phyloP scores from a whole-genome alignment of 176 grass and related monocot species.

The Oryza rufipogon region DNA sequence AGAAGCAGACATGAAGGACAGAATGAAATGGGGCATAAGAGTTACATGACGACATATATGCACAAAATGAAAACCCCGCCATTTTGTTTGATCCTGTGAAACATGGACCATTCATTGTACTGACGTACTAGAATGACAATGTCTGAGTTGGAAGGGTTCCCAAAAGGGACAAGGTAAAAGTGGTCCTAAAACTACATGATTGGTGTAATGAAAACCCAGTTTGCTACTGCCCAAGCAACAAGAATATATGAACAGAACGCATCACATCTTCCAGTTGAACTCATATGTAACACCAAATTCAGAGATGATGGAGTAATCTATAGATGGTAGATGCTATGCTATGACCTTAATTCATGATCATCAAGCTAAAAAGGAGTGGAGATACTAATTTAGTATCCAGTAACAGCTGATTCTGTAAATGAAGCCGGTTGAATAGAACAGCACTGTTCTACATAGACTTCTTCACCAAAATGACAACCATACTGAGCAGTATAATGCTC shows the following conservation, averaged over 20 bases:
- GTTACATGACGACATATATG: neutral
- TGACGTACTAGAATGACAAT: constrained; percentile 16
- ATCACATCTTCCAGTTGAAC: constrained; percentile 4
- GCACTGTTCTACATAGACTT: neutral
- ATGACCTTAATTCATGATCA: neutral
- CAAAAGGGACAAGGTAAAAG: constrained; percentile 36
- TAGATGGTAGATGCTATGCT: neutral
- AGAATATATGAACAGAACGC: constrained; percentile 38
- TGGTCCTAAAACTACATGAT: constrained; percentile 41
- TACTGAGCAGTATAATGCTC: neutral
- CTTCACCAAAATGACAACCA: neutral
- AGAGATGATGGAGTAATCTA: neutral
- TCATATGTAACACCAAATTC: constrained; percentile 9
- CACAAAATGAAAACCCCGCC: neutral
- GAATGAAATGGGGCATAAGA: constrained; percentile 15
- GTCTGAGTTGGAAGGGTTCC: constrained; percentile 24
- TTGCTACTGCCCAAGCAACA: constrained; percentile 4
- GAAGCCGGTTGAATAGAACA: neutral
- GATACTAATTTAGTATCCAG: neutral
- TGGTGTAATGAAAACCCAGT: constrained; percentile 40
- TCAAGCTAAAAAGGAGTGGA: neutral
- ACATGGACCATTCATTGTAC: constrained; percentile 10
- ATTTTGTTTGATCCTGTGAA: constrained; percentile 33
- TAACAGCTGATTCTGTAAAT: neutral
- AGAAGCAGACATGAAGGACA: neutral